Evolutionary conservation across 2,329 filamentous ascomycete genomes (phyloP), one percentile per base, ranked within the genome.

Genomic region (Fusarium abutilonis): DNA sequence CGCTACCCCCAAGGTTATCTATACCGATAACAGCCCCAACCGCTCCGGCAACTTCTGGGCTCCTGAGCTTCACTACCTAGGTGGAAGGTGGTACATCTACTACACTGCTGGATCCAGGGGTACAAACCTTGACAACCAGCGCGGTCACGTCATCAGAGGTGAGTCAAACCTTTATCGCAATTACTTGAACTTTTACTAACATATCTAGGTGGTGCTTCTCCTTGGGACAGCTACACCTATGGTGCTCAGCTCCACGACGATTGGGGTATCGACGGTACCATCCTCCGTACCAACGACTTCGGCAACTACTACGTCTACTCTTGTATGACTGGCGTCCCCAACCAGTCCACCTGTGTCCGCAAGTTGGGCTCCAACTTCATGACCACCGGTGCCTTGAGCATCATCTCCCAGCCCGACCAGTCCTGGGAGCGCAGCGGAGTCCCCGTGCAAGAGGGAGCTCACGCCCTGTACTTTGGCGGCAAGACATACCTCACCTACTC

Each of bases 21-120:
- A 82, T 74, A 77, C 76, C 0, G 80, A 83, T 52, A 73, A 70
- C 5, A 79, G 78, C 14, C 67, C 82, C 2, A 74, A 73, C 4
- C 75, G 82, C 14, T 82, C 80, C 70, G 82, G 82, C 69, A 85
- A 84, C 50, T 79, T 86, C 34, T 87, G 84, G 84, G 83, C 84
- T 0, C 84, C 83, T 0, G 83, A 86, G 63, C 73, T 85, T 0
- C 83, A 85, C 64, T 80, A 80, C 52, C 67, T 85, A 8, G 76
- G 79, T n/a, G 74, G 72, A 13, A 66, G 51, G 15, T 80, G 83
- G 83, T 86, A 83, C 53, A 78, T 86, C 35, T 86, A 86, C 72
- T 86, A 86, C 68, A 82, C 83, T 0, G 81, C 82, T 1, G 82
- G 83, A 1, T 75, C 74, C 2, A 46, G 38, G 3, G 74, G 40